Conservation (phyloP, 768 basidiomycete species). For the Leccinum variicolor region DNA sequence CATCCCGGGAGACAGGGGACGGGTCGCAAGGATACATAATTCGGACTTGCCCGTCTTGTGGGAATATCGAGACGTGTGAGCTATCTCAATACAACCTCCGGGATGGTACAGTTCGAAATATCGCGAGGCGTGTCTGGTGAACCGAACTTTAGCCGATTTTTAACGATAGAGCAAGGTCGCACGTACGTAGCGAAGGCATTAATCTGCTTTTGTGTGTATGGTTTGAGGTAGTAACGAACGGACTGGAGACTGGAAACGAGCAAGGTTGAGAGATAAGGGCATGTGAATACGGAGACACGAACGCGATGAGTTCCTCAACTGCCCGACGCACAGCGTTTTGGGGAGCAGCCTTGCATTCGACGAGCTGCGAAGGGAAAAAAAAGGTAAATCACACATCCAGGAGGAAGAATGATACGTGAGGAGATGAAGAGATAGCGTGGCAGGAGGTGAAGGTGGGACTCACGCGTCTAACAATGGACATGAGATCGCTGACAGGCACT, state of each 20-base stretch:
- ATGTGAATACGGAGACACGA: slow-evolving; percentile 34
- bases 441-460: slow-evolving; percentile 28
- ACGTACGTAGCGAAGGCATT: slow-evolving; percentile 92
- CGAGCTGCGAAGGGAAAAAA: slow-evolving; percentile 43
- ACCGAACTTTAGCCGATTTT: slow-evolving; percentile 25
- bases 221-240: slow-evolving; percentile 74
- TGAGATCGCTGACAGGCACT: slow-evolving; percentile 63
- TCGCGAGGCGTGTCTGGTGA: slow-evolving; percentile 74
- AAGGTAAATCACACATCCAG: slow-evolving; percentile 21
- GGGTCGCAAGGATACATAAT: slow-evolving; percentile 82
- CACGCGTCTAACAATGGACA: slow-evolving; percentile 77
- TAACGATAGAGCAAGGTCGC: slow-evolving; percentile 23
- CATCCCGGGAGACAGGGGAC: slow-evolving; percentile 58
- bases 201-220: slow-evolving; percentile 78
- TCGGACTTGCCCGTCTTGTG: slow-evolving; percentile 88
- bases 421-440: slow-evolving; percentile 30
- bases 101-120: slow-evolving; percentile 88
- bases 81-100: slow-evolving; percentile 80
- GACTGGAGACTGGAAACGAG: slow-evolving; percentile 53
- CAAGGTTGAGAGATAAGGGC: slow-evolving; percentile 10
- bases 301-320: slow-evolving; percentile 78
- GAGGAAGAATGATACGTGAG: slow-evolving; percentile 11
- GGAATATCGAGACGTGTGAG: slow-evolving; percentile 84
- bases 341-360: slow-evolving; percentile 50
- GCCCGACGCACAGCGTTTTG: slow-evolving; percentile 63